Percentiles rank a stretch among this genome's conserved stretches.
These are phyloP conservation scores for Sarocladium strictum DNA, from an alignment of 2,329 filamentous ascomycete genomes.

Conservation along the genomic window DNA sequence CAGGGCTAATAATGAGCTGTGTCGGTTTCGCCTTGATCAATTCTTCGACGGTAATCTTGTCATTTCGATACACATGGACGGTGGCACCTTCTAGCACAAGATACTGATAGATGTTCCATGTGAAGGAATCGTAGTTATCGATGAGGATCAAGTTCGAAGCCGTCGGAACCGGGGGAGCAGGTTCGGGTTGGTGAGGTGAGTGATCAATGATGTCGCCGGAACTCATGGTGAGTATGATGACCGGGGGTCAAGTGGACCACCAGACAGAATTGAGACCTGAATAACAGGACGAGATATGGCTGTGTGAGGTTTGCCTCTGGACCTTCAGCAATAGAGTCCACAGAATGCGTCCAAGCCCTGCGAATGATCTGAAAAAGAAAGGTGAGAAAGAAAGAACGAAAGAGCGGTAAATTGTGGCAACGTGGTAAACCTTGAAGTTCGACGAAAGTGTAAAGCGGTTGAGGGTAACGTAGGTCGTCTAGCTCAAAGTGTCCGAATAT, in stretches of 20 bases:
- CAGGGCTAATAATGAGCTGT: constrained; percentile 90
- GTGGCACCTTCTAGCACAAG: constrained; percentile 90
- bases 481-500: not conserved
- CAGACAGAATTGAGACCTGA: not conserved
- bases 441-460: not conserved
- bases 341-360: not conserved
- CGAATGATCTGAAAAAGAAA: not conserved
- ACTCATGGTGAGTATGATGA: constrained; percentile 34
- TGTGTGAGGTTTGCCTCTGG: not conserved
- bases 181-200: constrained; percentile 78
- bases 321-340: too few species aligned
- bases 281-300: not conserved
- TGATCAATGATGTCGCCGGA: constrained; percentile 60
- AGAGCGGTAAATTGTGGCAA: not conserved
- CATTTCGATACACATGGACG: constrained; percentile 87
- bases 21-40: constrained; percentile 80
- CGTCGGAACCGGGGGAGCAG: constrained; percentile 64
- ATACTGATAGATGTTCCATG: constrained; percentile 99
- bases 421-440: constrained; percentile 1
- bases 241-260: not conserved
- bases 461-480: too few species aligned
- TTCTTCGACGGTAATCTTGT: constrained; percentile 81
- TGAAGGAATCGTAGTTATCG: constrained; percentile 99
- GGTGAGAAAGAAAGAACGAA: constrained; percentile 5
- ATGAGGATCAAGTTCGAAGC: constrained; percentile 92